A percentile compares a stretch with the other conserved stretches of the same genome.
phyloP scores from a whole-genome alignment of 2,329 filamentous ascomycete species.

The Ceratocystis cacaofunesta region DNA sequence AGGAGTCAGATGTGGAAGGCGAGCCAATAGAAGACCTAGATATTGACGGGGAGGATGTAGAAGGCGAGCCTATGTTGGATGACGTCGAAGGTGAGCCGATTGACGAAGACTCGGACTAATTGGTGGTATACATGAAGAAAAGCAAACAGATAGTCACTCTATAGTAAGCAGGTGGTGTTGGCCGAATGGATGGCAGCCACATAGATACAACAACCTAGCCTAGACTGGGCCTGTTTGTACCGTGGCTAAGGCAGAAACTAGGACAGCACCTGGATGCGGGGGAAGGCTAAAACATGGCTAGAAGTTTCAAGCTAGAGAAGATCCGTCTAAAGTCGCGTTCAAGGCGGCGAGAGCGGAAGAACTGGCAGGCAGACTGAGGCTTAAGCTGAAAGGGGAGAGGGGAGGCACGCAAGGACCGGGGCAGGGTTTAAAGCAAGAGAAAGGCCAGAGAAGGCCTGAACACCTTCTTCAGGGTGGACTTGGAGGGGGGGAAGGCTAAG shows the following conservation, averaged over 20 bases:
- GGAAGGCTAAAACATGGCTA: not conserved
- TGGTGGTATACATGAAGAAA: not conserved
- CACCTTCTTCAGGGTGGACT: not conserved
- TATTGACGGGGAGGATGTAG: constrained; percentile 35
- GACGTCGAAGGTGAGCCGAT: constrained; percentile 32
- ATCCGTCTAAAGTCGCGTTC: not conserved
- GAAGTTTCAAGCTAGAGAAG: constrained; percentile 1
- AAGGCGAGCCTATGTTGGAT: constrained; percentile 28
- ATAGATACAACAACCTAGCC: too few species aligned
- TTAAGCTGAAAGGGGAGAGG: not conserved
- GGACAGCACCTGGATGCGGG: not conserved
- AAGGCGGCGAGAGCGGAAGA: not conserved
- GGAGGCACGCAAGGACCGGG: not conserved
- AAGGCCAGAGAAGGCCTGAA: not conserved
- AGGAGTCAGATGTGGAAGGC: constrained; percentile 33
- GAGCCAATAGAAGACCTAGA: constrained; percentile 34
- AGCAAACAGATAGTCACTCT: not conserved
- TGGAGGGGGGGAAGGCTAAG: not conserved
- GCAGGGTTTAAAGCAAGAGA: not conserved
- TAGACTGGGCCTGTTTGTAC: too few species aligned
- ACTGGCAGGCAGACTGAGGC: not conserved
- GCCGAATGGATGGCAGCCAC: not conserved
- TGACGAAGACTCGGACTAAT: constrained; percentile 8
- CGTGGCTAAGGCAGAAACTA: not conserved
- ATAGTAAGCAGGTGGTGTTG: not conserved